A percentile compares a stretch with the other conserved stretches of the same genome.
These are phyloP conservation scores for Taphrina flavorubra DNA, from an alignment of 1,139 yeast species.

Conservation along the genomic window DNA sequence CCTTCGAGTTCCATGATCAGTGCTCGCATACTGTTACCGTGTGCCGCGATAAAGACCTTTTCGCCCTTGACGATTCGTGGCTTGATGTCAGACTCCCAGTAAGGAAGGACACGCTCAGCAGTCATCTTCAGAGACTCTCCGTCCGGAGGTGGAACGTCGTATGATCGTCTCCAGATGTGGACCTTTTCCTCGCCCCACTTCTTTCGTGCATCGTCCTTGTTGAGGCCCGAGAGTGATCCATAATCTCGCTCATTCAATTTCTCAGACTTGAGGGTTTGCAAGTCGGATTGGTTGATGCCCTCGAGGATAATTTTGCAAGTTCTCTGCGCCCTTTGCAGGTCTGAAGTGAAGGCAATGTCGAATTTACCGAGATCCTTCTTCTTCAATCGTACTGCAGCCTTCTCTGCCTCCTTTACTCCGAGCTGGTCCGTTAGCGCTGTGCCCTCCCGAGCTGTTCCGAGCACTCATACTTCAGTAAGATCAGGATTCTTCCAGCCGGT, in stretches of 20 bases:
- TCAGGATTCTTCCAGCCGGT: constrained; percentile 99
- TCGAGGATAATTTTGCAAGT: constrained; percentile 96
- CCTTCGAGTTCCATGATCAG: constrained; percentile 94
- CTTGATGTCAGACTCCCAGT: constrained; percentile 95
- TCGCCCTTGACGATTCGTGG: constrained; percentile 82
- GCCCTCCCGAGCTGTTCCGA: too few species aligned
- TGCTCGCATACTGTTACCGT: constrained; percentile 98
- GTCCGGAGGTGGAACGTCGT: constrained; percentile 94
- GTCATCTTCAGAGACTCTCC: constrained; percentile 95
- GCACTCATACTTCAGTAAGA: constrained; percentile 60
- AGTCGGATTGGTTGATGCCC: constrained; percentile 84
- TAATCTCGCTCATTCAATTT: constrained; percentile 98
- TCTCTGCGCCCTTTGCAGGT: constrained; percentile 93
- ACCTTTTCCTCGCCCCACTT: constrained; percentile 89
- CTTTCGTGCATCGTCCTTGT: constrained; percentile 91
- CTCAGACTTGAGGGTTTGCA: constrained; percentile 96
- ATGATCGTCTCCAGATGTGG: constrained; percentile 98
- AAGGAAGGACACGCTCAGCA: constrained; percentile 95
- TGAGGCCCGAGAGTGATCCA: constrained; percentile 98
- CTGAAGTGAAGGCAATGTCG: constrained; percentile 89
- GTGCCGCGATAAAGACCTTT: constrained; percentile 93
- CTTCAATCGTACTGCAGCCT: constrained; percentile 91
- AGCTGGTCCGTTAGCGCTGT: constrained; percentile 49
- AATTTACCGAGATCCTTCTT: constrained; percentile 78
- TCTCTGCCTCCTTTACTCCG: constrained; percentile 88